Evolutionary conservation across 345 rosid species (phyloP).

Genomic region (Citrus unshiu): DNA sequence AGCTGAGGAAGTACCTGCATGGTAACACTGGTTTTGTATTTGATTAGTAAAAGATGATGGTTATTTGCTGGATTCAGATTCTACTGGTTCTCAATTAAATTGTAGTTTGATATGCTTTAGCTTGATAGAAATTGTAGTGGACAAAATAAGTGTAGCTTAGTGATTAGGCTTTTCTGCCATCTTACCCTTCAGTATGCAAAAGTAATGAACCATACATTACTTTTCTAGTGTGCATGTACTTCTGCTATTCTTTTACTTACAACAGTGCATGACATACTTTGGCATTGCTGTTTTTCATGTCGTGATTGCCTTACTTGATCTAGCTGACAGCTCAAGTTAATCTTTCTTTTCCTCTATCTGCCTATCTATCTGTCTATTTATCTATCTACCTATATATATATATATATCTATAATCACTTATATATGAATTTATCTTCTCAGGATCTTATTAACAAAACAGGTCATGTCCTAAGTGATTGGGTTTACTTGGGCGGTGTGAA

Average conservation of each 20-base stretch:
- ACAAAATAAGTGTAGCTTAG: neutral
- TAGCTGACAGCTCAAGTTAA: neutral
- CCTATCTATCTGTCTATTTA: too few species aligned
- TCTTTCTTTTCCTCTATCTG: too few species aligned
- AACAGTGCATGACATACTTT: neutral
- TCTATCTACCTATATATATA: too few species aligned
- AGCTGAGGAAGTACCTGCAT: neutral
- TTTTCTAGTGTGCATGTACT: neutral
- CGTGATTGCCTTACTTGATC: neutral
- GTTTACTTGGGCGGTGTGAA: conserved; percentile 87
- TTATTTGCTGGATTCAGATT: neutral
- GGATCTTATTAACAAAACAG: conserved; percentile 52
- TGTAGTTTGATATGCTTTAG: neutral
- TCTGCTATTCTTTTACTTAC: neutral
- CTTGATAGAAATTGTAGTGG: neutral
- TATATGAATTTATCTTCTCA: conserved; percentile 18
- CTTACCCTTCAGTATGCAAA: neutral
- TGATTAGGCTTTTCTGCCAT: neutral
- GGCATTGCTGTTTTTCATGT: neutral
- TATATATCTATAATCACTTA: neutral
- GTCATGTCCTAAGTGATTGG: conserved; percentile 58
- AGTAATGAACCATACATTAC: neutral
- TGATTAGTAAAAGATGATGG: neutral
- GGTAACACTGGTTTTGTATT: neutral
- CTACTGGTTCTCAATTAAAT: neutral